Evolutionary conservation across 1,284 basidiomycete genomes (phyloP), one percentile per base, ranked within the genome.

Genomic region (Papiliotrema nemorosa): DNA sequence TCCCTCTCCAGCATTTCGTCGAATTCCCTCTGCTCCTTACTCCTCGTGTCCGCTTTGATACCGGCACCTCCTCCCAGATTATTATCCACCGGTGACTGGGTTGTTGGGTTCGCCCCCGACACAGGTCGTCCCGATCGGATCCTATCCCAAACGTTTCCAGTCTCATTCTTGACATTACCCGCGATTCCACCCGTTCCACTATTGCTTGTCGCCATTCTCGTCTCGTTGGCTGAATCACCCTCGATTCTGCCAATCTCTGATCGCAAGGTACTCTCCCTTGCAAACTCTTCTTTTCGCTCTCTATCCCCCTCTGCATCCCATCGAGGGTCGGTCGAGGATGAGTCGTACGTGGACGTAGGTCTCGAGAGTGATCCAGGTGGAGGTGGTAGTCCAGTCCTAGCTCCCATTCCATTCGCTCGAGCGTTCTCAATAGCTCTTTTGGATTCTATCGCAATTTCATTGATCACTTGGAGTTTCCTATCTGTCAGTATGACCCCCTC

Each of bases 401-500:
- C 22, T 20, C 26, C 26, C 5, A 20, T n/a, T 37, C 33, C n/a
- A 13, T 25, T 12, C 22, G 16, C 5, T 18, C 44, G 44, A 27
- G 21, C 34, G 16, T 47, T 37, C 24, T 14, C 26, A 10, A 47
- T 47, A 22, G 37, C 41, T 25, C 47, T 31, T 5, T 43, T 29
- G 1, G 62, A 57, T 42, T 64, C 60, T n/a, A 56, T 40, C 31
- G 66, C 60, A 38, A 71, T 57, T 40, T 68, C 51, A 38, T 61
- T 57, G 43, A 71, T 67, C 12, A 71, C 61, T 41, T 53, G 49
- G 25, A 71, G 50, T 45, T 69, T 71, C n/a, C 66, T 70, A 47
- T 12, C 13, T 29, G 1, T 43, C 37, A 20, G 34, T n/a, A 27
- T 12, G 36, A 47, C 3, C n/a, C 24, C 27, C 18, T 49, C 35